Evolutionary conservation across 1,284 basidiomycete genomes (phyloP).

Genomic region (Cryptococcus floricola): DNA sequence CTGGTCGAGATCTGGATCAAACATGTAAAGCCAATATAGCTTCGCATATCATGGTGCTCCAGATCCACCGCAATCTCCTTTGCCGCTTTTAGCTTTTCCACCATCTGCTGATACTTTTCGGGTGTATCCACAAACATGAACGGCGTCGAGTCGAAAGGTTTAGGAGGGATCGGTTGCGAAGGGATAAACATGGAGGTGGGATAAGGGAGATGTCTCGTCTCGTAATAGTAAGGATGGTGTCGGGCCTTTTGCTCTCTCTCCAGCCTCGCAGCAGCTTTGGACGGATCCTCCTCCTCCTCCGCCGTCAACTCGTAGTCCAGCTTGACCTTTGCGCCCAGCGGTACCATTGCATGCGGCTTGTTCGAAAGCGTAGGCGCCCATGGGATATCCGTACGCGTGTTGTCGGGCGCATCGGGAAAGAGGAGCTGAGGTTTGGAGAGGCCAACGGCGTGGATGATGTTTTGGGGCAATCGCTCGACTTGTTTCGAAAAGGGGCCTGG

Average conservation of each 20-base stretch:
- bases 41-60: constrained; percentile 84
- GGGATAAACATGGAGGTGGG: constrained; percentile 64
- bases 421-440: constrained; percentile 72
- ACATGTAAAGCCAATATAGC: constrained; percentile 83
- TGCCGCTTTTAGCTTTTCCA: constrained; percentile 59
- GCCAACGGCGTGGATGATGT: constrained; percentile 64
- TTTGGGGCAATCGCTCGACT: constrained; percentile 22
- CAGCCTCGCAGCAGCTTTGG: constrained; percentile 5
- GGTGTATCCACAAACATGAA: constrained; percentile 67
- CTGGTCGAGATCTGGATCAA: constrained; percentile 90
- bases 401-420: constrained; percentile 63
- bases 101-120: constrained; percentile 26
- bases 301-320: constrained; percentile 16
- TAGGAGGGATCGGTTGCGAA: constrained; percentile 52
- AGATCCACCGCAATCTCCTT: constrained; percentile 88
- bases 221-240: constrained; percentile 75
- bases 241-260: constrained; percentile 11
- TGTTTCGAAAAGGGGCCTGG: constrained; percentile 29
- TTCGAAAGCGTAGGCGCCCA: constrained; percentile 59
- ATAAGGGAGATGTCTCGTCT: constrained; percentile 68
- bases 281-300: constrained; percentile 17
- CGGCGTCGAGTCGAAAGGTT: constrained; percentile 64
- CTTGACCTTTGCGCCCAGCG: constrained; percentile 54
- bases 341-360: constrained; percentile 76
- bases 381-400: constrained; percentile 52